Evolutionary conservation across 805 yeast genomes (phyloP).

Genomic region (Teunomyces pallodes): DNA sequence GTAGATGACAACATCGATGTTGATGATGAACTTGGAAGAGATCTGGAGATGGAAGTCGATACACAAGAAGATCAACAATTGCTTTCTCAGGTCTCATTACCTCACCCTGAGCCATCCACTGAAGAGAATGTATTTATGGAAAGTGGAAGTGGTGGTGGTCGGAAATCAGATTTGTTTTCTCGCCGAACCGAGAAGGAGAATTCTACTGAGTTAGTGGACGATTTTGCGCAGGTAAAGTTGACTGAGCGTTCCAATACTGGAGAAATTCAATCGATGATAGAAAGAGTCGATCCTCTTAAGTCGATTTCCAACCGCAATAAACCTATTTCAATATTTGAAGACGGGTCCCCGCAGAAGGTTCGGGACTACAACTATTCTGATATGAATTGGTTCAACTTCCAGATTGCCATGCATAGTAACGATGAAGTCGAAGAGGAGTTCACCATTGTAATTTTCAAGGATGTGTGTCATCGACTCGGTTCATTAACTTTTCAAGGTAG

Average conservation of each 20-base stretch:
- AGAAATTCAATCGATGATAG: slow-evolving; percentile 34
- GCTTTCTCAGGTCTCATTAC: background rate
- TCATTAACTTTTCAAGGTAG: slow-evolving; percentile 6
- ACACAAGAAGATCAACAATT: background rate
- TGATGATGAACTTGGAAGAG: slow-evolving; percentile 2
- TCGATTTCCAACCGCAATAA: slow-evolving; percentile 31
- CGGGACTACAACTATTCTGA: slow-evolving; percentile 31
- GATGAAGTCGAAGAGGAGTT: slow-evolving; percentile 8
- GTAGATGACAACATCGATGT: slow-evolving; percentile 7
- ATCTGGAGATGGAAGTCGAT: slow-evolving; percentile 2
- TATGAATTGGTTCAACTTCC: slow-evolving; percentile 40
- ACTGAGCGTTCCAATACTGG: slow-evolving; percentile 16
- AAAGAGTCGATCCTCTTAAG: slow-evolving; percentile 41
- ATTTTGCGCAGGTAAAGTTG: slow-evolving; percentile 31
- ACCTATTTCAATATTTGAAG: slow-evolving; percentile 41
- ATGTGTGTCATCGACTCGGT: slow-evolving; percentile 12
- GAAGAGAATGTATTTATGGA: slow-evolving; percentile 8
- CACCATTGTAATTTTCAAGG: slow-evolving; percentile 17
- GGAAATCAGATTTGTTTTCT: slow-evolving; percentile 8
- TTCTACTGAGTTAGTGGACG: slow-evolving; percentile 21
- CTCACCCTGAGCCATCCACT: background rate
- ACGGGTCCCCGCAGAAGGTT: slow-evolving; percentile 38
- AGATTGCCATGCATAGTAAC: slow-evolving; percentile 21
- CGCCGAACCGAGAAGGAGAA: slow-evolving; percentile 8
- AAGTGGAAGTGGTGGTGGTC: background rate